Evolutionary conservation across 78 protist species (phyloP).

Genomic region (Pirum gemmata): DNA sequence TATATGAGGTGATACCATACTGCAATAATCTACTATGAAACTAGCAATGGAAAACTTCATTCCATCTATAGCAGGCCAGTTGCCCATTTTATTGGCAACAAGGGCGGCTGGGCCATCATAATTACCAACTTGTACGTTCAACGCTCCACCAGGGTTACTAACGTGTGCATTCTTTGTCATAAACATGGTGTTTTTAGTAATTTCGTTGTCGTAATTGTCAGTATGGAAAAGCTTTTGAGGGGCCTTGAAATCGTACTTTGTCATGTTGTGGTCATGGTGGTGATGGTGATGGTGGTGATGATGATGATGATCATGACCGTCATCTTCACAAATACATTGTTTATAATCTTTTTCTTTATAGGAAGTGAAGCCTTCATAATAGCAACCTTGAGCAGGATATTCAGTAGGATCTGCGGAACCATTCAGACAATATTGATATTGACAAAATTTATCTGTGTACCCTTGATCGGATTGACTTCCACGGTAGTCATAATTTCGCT

Average conservation of each 20-base stretch:
- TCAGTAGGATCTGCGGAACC: too few species aligned
- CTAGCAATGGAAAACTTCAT: background rate
- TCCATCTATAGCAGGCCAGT: constrained; percentile 15
- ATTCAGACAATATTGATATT: too few species aligned
- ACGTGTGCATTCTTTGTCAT: background rate
- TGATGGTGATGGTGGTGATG: too few species aligned
- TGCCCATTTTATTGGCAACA: background rate
- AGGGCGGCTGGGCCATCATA: background rate
- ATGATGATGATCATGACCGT: too few species aligned
- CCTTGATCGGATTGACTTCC: too few species aligned
- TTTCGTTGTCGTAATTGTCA: background rate
- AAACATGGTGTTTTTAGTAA: background rate
- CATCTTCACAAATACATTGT: too few species aligned
- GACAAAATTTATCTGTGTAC: too few species aligned
- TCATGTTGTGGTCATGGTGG: too few species aligned
- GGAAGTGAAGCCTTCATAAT: too few species aligned
- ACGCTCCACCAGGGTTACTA: constrained; percentile 5
- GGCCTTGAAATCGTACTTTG: background rate
- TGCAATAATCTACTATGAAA: background rate
- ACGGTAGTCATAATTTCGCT: too few species aligned
- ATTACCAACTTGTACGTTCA: background rate
- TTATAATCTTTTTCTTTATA: too few species aligned
- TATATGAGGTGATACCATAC: constrained; percentile 24
- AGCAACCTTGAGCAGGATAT: too few species aligned
- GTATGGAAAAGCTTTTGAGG: background rate